Evolutionary conservation across 108 stramenopile species (phyloP).

Genomic region (Nitzschia sp.): DNA sequence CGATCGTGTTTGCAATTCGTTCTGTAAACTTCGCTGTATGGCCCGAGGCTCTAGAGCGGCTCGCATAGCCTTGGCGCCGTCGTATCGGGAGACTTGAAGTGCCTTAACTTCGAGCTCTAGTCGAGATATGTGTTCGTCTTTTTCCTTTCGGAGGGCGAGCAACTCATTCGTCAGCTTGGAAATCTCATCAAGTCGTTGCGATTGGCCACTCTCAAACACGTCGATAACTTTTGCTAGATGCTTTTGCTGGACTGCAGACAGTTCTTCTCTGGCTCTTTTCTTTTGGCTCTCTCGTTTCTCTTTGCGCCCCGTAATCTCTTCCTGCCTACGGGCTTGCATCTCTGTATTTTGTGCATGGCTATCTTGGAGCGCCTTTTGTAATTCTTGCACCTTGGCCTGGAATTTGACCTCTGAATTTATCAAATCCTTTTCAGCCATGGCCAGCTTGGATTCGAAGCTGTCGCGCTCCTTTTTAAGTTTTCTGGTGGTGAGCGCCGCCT

Average conservation of each 20-base stretch:
- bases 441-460: slow-evolving; percentile 34
- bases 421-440: slow-evolving; percentile 33
- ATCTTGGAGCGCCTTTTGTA: slow-evolving; percentile 13
- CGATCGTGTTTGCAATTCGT: slow-evolving; percentile 5
- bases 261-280: slow-evolving; percentile 53
- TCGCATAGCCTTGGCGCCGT: neutral
- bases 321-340: neutral
- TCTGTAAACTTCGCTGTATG: slow-evolving; percentile 1
- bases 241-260: slow-evolving; percentile 53
- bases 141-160: slow-evolving; percentile 15
- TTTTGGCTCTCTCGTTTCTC: slow-evolving; percentile 48
- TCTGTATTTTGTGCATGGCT: slow-evolving; percentile 25
- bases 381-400: slow-evolving; percentile 35
- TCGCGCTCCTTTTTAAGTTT: neutral
- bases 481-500: no score
- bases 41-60: slow-evolving; percentile 1
- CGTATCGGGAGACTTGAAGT: neutral
- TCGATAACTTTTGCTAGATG: slow-evolving; percentile 65
- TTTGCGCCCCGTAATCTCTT: slow-evolving; percentile 39
- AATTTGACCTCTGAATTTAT: slow-evolving; percentile 25
- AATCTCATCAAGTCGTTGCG: slow-evolving; percentile 21
- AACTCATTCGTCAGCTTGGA: slow-evolving; percentile 34
- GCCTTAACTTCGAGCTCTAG: slow-evolving; percentile 33
- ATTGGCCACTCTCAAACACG: slow-evolving; percentile 63
- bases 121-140: slow-evolving; percentile 30